Conservation (phyloP, 306 rosid species). For the Potentilla sterilis region DNA sequence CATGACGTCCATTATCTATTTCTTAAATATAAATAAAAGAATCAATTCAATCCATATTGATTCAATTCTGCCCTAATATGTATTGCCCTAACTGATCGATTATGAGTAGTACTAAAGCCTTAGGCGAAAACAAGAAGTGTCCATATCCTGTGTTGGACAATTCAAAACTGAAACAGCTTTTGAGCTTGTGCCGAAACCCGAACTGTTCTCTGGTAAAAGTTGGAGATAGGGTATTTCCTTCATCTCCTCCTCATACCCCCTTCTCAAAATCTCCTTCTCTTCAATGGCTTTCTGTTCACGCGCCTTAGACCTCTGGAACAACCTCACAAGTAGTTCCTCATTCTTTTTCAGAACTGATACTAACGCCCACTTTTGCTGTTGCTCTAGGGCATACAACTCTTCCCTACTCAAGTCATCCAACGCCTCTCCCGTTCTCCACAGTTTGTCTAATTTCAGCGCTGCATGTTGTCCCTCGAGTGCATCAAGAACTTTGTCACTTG, state of each 20-base stretch:
- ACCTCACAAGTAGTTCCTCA: not conserved
- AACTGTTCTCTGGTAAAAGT: not conserved
- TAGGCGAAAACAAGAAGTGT: not conserved
- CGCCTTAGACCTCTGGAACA: not conserved
- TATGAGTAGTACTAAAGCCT: not conserved
- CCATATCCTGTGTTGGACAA: not conserved
- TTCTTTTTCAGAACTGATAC: not conserved
- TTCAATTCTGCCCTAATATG: too few species aligned
- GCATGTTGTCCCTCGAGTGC: not conserved
- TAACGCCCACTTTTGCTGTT: not conserved
- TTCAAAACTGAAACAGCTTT: not conserved
- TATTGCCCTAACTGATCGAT: not conserved
- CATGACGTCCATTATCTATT: too few species aligned
- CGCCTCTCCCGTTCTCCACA: not conserved
- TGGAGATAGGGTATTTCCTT: not conserved
- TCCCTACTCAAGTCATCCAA: not conserved
- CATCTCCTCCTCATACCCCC: not conserved
- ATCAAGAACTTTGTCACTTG: not conserved
- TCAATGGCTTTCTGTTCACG: not conserved
- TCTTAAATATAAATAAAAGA: too few species aligned
- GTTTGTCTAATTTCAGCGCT: not conserved
- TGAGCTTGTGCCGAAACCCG: not conserved
- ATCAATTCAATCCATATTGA: too few species aligned
- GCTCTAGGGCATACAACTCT: not conserved
- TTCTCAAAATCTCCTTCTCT: not conserved